Evolutionary conservation across 2,329 filamentous ascomycete genomes (phyloP).

Genomic region (Meredithiella fracta): DNA sequence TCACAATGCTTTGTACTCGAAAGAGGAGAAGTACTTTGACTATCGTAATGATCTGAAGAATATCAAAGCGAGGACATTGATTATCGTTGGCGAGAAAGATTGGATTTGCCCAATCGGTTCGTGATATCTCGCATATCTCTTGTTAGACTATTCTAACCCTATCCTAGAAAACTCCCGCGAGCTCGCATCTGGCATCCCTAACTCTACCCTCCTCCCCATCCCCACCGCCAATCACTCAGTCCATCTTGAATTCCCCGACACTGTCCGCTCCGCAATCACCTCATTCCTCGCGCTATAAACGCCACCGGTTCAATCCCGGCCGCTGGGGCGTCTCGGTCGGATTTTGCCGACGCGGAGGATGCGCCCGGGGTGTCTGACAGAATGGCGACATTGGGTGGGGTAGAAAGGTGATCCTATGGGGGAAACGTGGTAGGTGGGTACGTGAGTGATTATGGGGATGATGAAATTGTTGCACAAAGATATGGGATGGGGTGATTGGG

Average conservation of each 20-base stretch:
- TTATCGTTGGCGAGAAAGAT: constrained; percentile 24
- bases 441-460: too few species aligned
- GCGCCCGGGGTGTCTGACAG: too few species aligned
- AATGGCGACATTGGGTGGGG: too few species aligned
- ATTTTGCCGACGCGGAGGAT: too few species aligned
- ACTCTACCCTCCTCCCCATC: constrained; percentile 19
- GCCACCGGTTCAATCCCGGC: too few species aligned
- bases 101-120: constrained; percentile 26
- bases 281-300: constrained; percentile 6
- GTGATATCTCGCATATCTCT: constrained; percentile 3
- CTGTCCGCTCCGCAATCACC: constrained; percentile 19
- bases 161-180: constrained; percentile 1
- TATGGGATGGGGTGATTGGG: too few species aligned
- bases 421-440: too few species aligned
- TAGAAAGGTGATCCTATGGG: too few species aligned
- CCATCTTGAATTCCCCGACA: constrained; percentile 21
- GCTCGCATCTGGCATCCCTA: constrained; percentile 16
- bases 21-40: constrained; percentile 24
- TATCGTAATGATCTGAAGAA: constrained; percentile 20
- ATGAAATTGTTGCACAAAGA: too few species aligned
- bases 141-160: too few species aligned
- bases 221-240: constrained; percentile 23
- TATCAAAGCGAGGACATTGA: constrained; percentile 22
- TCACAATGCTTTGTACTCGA: constrained; percentile 23
- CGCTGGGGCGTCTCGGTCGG: too few species aligned